A percentile compares a stretch with the other conserved stretches of the same genome.
Evolutionary conservation across 352 stramenopile species (phyloP).

Genomic region (Globisporangium splendens): DNA sequence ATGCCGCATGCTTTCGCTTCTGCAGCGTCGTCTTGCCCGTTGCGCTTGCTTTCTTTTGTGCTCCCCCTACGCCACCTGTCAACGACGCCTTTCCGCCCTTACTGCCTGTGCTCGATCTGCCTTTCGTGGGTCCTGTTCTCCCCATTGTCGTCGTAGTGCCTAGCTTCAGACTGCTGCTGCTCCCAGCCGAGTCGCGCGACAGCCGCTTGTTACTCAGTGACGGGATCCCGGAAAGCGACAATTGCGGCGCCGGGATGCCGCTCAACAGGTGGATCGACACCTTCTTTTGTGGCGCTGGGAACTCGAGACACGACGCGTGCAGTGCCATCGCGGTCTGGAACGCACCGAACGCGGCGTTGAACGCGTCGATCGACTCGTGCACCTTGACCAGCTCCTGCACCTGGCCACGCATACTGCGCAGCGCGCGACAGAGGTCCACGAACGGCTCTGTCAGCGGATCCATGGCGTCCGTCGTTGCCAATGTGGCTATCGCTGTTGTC

Average conservation of each 20-base stretch:
- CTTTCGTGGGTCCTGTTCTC: neutral
- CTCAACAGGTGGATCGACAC: slow-evolving; percentile 24
- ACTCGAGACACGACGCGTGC: slow-evolving; percentile 70
- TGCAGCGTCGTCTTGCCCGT: slow-evolving; percentile 11
- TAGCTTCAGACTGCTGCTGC: slow-evolving; percentile 10
- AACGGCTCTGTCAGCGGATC: slow-evolving; percentile 51
- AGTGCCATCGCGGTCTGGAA: slow-evolving; percentile 78
- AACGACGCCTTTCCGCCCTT: slow-evolving; percentile 8
- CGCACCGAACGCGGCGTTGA: slow-evolving; percentile 68
- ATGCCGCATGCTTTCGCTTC: slow-evolving; percentile 18
- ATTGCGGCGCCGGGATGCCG: slow-evolving; percentile 32
- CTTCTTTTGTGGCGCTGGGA: slow-evolving; percentile 27
- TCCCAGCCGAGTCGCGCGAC: slow-evolving; percentile 14
- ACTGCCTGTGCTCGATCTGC: slow-evolving; percentile 1
- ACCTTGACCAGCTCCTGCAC: slow-evolving; percentile 61
- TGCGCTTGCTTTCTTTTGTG: slow-evolving; percentile 6
- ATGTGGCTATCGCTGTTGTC: neutral
- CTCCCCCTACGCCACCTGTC: slow-evolving; percentile 6
- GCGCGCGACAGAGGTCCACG: slow-evolving; percentile 51
- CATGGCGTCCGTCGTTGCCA: neutral
- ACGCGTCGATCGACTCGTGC: slow-evolving; percentile 68
- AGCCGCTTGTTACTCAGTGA: slow-evolving; percentile 4
- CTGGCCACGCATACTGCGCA: slow-evolving; percentile 64
- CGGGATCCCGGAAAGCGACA: slow-evolving; percentile 9
- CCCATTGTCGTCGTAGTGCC: neutral